A percentile compares a stretch with the other conserved stretches of the same genome.
phyloP scores from a whole-genome alignment of 2,329 filamentous ascomycete species.

The Pseudocercospora fijiensis region DNA sequence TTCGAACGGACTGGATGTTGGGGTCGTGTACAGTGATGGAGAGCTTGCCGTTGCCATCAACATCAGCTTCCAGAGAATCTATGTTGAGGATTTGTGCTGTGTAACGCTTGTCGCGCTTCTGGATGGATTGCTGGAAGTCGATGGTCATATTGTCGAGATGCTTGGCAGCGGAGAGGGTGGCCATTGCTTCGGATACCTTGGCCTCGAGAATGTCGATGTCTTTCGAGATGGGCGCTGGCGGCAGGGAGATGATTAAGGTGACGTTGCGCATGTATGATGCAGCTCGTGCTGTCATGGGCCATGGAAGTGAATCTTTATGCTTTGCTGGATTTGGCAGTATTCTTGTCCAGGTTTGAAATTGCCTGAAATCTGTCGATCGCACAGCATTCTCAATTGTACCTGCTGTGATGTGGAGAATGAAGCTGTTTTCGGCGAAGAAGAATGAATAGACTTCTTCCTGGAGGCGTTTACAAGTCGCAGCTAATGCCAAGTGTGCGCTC shows the following conservation, averaged over 20 bases:
- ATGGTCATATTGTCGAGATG: not conserved
- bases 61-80: not conserved
- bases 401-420: conserved; percentile 12
- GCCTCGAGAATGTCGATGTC: conserved; percentile 6
- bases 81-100: conserved; percentile 1
- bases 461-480: conserved; percentile 1
- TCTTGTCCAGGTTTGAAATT: conserved; percentile 10
- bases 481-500: conserved; percentile 1
- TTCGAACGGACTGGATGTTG: not conserved
- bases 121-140: conserved; percentile 2
- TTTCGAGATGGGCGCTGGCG: not conserved
- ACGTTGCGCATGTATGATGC: conserved; percentile 8
- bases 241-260: conserved; percentile 9
- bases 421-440: conserved; percentile 8
- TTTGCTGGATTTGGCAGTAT: conserved; percentile 1
- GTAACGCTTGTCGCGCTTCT: not conserved
- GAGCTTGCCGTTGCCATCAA: not conserved
- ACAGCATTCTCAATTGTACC: conserved; percentile 3
- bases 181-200: not conserved
- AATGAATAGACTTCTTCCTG: not conserved
- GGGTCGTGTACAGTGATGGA: not conserved
- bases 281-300: conserved; percentile 8
- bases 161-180: not conserved
- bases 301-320: not conserved
- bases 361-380: not conserved